Evolutionary conservation across 1,139 yeast species (phyloP), one percentile per base, ranked within the genome.

Genomic region (Saccharomycopsis hybrid): DNA sequence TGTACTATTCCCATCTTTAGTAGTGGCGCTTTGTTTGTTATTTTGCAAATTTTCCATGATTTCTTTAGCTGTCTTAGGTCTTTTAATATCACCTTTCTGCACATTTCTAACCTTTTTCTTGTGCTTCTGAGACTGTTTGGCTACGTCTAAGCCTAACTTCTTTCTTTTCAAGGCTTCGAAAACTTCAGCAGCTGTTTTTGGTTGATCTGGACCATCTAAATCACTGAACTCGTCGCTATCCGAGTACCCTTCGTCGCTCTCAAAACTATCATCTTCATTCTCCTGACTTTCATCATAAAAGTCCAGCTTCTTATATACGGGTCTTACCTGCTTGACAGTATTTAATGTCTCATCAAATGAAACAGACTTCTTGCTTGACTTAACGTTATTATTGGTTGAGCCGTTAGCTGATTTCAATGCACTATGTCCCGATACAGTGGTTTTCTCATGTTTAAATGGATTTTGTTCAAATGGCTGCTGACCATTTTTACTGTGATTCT

Each of bases 241-340:
- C 55, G 43, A 48, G 44, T 4, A 54, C 13, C 55, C 61, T 30
- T 56, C 57, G 40, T 60, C 63, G 31, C 59, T 60, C 27, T 61
- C 64, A 28, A 51, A 62, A 9, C 39, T 46, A 8, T 36, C 49
- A 3, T 39, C 54, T 5, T 56, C 58, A 5, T 44, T 50, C 5
- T 50, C 57, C 3, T 52, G 59, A 8, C 51, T 56, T 5, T 53
- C 60, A 11, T 50, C 58, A 24, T 51, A 50, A 38, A 52, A 52
- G 41, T 52, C 55, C 41, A 40, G 43, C 45, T 47, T 53, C 13
- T 42, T 51, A 33, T 51, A 50, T 11, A 46, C 47, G 8, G 35
- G 43, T 9, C 41, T 37, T 3, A 52, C 36, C 5, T 27, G 30
- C 35, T 45, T 41, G 13, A 36, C 38, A 9, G 41, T 40, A 24